Evolutionary conservation across 441 rosid genomes (phyloP).

Genomic region (Rhodomyrtus psidioides): DNA sequence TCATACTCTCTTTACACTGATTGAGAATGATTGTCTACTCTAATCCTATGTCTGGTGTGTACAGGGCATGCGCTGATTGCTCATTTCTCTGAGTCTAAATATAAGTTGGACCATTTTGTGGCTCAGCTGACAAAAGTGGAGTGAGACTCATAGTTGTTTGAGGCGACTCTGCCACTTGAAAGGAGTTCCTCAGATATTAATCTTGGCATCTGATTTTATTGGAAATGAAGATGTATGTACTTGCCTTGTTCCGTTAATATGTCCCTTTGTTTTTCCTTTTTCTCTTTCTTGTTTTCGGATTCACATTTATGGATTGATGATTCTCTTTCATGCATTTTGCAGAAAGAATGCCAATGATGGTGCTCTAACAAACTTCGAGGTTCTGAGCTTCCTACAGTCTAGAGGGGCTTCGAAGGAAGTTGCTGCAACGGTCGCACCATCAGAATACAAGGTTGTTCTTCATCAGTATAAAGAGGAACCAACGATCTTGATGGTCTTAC

Average conservation of each 20-base stretch:
- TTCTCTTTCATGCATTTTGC: constrained; percentile 10
- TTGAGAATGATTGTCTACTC: not conserved
- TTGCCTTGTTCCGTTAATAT: not conserved
- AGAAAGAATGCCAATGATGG: constrained; percentile 69
- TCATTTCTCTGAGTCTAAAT: not conserved
- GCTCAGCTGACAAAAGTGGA: not conserved
- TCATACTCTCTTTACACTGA: not conserved
- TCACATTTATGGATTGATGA: not conserved
- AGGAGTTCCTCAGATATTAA: not conserved
- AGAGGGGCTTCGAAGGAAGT: constrained; percentile 78
- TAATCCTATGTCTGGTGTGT: not conserved
- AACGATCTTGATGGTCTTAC: not conserved
- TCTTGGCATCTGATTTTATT: not conserved
- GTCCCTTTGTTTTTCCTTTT: not conserved
- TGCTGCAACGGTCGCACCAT: constrained; percentile 47
- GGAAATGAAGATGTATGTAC: constrained; percentile 23
- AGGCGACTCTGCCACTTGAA: not conserved
- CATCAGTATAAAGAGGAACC: not conserved
- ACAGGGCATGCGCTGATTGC: not conserved
- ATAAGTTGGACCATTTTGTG: not conserved
- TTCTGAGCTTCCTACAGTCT: constrained; percentile 49
- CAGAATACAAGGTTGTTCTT: constrained; percentile 57
- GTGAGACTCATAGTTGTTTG: not conserved
- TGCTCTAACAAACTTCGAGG: constrained; percentile 67
- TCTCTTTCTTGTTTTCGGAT: not conserved